A percentile compares a stretch with the other conserved stretches of the same genome.
phyloP scores from a whole-genome alignment of 805 yeast genomes.

The Cyberlindnera veronae region DNA sequence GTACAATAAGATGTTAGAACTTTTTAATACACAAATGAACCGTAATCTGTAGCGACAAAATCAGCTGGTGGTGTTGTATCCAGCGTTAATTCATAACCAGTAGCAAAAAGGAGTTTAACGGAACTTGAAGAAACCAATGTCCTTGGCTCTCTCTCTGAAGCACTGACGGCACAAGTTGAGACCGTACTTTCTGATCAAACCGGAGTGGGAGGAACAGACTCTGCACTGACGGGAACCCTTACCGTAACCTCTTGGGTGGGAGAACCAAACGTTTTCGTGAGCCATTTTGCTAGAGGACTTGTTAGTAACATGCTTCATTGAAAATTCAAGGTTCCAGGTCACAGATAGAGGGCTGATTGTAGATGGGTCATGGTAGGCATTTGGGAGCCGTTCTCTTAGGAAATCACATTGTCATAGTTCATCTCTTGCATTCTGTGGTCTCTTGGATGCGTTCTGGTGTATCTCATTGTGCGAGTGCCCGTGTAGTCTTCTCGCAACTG shows the following conservation, averaged over 20 bases:
- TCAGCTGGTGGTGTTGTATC: conserved; percentile 8
- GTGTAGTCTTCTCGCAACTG: background rate
- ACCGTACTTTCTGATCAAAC: conserved; percentile 99
- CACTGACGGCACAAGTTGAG: conserved; percentile 99
- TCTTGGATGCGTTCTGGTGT: no score
- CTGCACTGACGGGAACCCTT: conserved; percentile 99
- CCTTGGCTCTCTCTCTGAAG: conserved; percentile 99
- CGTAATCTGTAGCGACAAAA: conserved; percentile 14
- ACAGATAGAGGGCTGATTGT: no score
- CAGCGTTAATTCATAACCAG: conserved; percentile 5
- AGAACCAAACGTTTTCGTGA: conserved; percentile 99
- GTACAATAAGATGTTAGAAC: conserved; percentile 2
- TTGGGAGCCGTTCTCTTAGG: no score
- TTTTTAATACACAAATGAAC: conserved; percentile 22
- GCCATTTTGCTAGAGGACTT: conserved; percentile 68
- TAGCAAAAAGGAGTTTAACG: conserved; percentile 57
- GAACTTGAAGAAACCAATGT: conserved; percentile 98
- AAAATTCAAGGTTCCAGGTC: background rate
- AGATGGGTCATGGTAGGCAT: no score
- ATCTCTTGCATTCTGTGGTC: no score
- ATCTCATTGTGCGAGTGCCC: background rate
- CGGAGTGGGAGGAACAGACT: conserved; percentile 97
- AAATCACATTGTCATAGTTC: no score
- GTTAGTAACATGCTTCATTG: conserved; percentile 21
- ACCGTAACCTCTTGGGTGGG: conserved; percentile 99